These are phyloP conservation scores for Pontederia paniculata DNA, from an alignment of 176 grass and related monocot genomes.

Conservation along the genomic window DNA sequence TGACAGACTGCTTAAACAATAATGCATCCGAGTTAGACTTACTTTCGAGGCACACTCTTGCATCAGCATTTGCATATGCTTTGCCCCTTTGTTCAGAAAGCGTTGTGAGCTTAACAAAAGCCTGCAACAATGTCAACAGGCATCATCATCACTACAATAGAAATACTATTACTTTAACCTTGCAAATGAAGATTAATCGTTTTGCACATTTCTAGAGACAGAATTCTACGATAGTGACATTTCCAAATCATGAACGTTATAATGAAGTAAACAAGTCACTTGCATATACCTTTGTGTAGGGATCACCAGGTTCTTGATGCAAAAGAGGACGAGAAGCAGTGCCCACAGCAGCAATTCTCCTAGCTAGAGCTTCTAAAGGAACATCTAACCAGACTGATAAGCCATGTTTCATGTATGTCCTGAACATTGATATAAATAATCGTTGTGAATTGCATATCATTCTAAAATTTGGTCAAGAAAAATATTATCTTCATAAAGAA, in stretches of 20 bases:
- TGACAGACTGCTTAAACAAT: background rate
- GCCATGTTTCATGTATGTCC: slow-evolving; percentile 90
- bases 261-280: background rate
- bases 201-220: too few relatives aligned
- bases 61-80: slow-evolving; percentile 88
- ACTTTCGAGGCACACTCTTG: slow-evolving; percentile 86
- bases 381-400: slow-evolving; percentile 95
- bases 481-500: background rate
- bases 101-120: slow-evolving; percentile 70
- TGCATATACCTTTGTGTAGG: slow-evolving; percentile 76
- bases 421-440: slow-evolving; percentile 26
- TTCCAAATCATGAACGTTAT: slow-evolving; percentile 1
- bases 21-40: slow-evolving; percentile 13
- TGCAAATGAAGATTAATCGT: background rate
- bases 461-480: slow-evolving; percentile 11
- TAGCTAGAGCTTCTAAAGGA: slow-evolving; percentile 84
- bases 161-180: background rate
- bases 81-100: slow-evolving; percentile 75
- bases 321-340: slow-evolving; percentile 94
- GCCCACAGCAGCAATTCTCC: slow-evolving; percentile 81
- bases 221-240: too few relatives aligned
- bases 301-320: slow-evolving; percentile 83
- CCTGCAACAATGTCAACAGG: slow-evolving; percentile 27
- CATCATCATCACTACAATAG: background rate
- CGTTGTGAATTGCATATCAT: slow-evolving; percentile 12